phyloP scores from a whole-genome alignment of 2,329 filamentous ascomycete species.

The Parastagonospora nodorum region DNA sequence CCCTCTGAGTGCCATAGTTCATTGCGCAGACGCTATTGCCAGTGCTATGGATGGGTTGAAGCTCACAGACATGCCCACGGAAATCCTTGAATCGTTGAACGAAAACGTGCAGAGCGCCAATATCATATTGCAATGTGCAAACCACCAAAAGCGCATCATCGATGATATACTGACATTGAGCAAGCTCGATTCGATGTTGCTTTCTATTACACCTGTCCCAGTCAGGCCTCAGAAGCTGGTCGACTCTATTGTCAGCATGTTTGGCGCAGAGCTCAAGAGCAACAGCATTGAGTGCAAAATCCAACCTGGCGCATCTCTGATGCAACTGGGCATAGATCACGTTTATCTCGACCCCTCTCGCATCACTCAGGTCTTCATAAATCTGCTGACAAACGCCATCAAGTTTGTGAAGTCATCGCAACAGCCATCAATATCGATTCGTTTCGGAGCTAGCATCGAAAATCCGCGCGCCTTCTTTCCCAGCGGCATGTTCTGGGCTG shows the following conservation, averaged over 20 bases:
- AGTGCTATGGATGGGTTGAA: slow-evolving; percentile 40
- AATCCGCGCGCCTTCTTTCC: slow-evolving; percentile 34
- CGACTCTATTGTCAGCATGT: slow-evolving; percentile 45
- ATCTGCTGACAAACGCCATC: slow-evolving; percentile 66
- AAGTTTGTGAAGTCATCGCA: slow-evolving; percentile 48
- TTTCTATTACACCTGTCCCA: slow-evolving; percentile 50
- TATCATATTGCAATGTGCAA: slow-evolving; percentile 53
- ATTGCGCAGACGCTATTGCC: slow-evolving; percentile 51
- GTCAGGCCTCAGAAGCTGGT: slow-evolving; percentile 45
- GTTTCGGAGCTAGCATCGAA: slow-evolving; percentile 38
- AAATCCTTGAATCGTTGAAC: slow-evolving; percentile 31
- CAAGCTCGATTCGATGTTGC: slow-evolving; percentile 52
- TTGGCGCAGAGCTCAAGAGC: slow-evolving; percentile 45
- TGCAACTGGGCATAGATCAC: slow-evolving; percentile 43
- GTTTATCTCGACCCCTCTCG: slow-evolving; percentile 51
- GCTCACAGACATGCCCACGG: slow-evolving; percentile 25
- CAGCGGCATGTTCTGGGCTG: slow-evolving; percentile 37
- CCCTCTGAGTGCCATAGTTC: slow-evolving; percentile 51
- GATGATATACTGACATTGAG: slow-evolving; percentile 54
- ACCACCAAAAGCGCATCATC: slow-evolving; percentile 55
- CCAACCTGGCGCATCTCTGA: slow-evolving; percentile 44
- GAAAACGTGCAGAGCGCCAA: slow-evolving; percentile 44
- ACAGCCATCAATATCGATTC: slow-evolving; percentile 45
- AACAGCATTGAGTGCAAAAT: slow-evolving; percentile 37
- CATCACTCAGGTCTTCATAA: slow-evolving; percentile 74